Percentiles rank a stretch among this genome's conserved stretches.
phyloP scores from a whole-genome alignment of 2,329 filamentous ascomycete species.

The Penicillium sp. region DNA sequence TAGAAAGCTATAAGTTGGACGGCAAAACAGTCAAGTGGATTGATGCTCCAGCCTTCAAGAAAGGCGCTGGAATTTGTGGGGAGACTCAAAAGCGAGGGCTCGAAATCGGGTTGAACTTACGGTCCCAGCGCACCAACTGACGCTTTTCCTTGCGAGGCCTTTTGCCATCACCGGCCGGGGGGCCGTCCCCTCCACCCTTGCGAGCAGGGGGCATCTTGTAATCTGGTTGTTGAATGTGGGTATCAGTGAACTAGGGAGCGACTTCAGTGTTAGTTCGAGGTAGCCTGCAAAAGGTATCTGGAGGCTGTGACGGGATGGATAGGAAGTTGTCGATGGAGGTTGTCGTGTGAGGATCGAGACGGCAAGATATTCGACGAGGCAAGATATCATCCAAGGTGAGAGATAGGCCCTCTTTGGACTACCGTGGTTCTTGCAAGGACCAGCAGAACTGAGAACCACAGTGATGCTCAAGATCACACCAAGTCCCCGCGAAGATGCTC shows the following conservation, averaged over 20 bases:
- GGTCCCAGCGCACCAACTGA: constrained; percentile 51
- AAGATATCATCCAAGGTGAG: background rate
- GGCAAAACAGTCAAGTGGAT: background rate
- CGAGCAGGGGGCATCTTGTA: background rate
- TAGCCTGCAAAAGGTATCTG: background rate
- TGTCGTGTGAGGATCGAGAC: background rate
- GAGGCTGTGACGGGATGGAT: background rate
- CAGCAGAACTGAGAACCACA: background rate
- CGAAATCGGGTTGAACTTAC: constrained; percentile 35
- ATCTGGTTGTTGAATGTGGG: background rate
- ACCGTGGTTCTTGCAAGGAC: background rate
- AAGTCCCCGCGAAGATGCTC: background rate
- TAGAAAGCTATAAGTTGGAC: background rate
- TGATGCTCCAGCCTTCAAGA: no score
- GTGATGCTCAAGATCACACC: background rate
- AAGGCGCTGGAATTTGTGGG: background rate
- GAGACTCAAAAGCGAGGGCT: background rate
- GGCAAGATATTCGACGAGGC: background rate
- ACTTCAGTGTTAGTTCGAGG: background rate
- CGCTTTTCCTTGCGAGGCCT: constrained; percentile 40
- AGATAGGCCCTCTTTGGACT: background rate
- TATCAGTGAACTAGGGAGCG: background rate
- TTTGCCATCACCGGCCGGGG: constrained; percentile 2
- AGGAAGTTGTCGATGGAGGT: background rate
- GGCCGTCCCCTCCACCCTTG: background rate